Conservation (phyloP, 75 land plant species). For the Picea sitchensis region DNA sequence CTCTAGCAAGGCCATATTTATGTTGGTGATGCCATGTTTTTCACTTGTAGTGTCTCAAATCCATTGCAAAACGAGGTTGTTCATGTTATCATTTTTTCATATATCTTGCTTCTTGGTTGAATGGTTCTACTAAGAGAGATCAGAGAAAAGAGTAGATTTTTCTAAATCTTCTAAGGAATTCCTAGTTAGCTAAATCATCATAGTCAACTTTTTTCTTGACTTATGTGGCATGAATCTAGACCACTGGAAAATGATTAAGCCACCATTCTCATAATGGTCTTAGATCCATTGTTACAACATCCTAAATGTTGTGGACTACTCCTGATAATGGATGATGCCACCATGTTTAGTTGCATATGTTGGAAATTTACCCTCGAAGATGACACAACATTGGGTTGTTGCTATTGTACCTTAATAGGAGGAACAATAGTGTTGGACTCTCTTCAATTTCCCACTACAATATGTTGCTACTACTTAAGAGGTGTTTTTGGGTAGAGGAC, state of each 20-base stretch:
- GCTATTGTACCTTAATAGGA: too few relatives aligned
- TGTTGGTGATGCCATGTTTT: slow-evolving; percentile 74
- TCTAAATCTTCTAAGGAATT: slow-evolving; percentile 65
- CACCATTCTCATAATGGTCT: neutral
- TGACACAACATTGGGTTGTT: too few relatives aligned
- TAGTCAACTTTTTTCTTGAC: slow-evolving; percentile 48
- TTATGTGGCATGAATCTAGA: slow-evolving; percentile 33
- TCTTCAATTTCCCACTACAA: too few relatives aligned
- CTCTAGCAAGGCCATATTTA: slow-evolving; percentile 81
- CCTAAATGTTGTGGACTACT: neutral
- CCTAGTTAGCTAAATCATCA: slow-evolving; percentile 57
- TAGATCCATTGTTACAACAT: neutral
- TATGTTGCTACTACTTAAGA: too few relatives aligned
- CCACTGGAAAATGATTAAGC: neutral
- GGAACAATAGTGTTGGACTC: too few relatives aligned
- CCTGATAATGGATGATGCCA: too few relatives aligned
- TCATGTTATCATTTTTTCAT: slow-evolving; percentile 61
- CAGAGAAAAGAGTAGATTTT: slow-evolving; percentile 77
- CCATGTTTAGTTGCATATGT: too few relatives aligned
- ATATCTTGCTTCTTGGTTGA: slow-evolving; percentile 77
- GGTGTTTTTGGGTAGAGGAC: too few relatives aligned
- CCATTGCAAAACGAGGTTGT: slow-evolving; percentile 67
- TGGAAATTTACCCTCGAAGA: too few relatives aligned
- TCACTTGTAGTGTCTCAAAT: slow-evolving; percentile 62
- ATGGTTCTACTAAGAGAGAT: slow-evolving; percentile 73